Conservation (phyloP, 345 rosid species). For the Arabis alpina region DNA sequence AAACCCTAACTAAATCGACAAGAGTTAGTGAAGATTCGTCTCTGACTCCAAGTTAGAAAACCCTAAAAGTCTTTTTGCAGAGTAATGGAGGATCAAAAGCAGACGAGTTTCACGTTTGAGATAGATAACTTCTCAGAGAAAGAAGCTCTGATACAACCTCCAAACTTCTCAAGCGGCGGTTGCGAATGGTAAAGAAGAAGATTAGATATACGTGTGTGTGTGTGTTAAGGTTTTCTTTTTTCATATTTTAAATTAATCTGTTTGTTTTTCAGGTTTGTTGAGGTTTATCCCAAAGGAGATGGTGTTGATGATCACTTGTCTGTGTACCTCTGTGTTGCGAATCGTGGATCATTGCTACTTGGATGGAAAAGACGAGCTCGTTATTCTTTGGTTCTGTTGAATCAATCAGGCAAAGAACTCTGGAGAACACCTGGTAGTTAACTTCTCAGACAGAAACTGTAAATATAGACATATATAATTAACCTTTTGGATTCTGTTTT, state of each 20-base stretch:
- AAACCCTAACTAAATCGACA: too few relatives aligned
- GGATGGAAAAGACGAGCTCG: slow-evolving; percentile 13
- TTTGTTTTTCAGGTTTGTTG: background rate
- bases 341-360: background rate
- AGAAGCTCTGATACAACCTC: background rate
- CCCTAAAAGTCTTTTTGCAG: too few relatives aligned
- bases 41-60: too few relatives aligned
- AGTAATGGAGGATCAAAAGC: background rate
- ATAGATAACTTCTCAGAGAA: slow-evolving; percentile 6
- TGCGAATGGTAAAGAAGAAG: slow-evolving; percentile 7
- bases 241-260: too few relatives aligned
- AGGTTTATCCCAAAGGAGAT: background rate
- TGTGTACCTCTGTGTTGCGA: background rate
- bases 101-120: slow-evolving; percentile 17
- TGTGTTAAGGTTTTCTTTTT: too few relatives aligned
- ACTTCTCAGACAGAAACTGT: background rate
- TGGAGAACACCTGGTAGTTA: background rate
- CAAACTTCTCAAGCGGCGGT: slow-evolving; percentile 10
- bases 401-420: slow-evolving; percentile 14
- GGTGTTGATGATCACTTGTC: slow-evolving; percentile 1
- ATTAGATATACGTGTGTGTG: background rate
- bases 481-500: background rate
- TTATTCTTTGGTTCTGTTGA: background rate
- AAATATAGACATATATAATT: background rate
- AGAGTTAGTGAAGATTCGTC: too few relatives aligned